Conservation (phyloP, 1,284 basidiomycete genomes). For the Malassezia brasiliensis region DNA sequence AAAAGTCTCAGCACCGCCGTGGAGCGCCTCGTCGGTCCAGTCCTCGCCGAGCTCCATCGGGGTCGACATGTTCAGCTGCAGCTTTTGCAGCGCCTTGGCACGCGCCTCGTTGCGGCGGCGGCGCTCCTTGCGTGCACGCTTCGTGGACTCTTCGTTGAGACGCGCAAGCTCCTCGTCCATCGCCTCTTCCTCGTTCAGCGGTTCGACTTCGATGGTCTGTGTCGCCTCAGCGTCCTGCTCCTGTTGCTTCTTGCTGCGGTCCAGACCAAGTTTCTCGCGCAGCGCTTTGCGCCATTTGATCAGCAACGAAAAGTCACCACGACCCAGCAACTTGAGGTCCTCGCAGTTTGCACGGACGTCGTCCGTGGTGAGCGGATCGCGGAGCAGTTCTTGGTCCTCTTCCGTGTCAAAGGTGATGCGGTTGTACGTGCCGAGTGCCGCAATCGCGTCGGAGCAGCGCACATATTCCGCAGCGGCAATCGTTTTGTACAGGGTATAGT, state of each 20-base stretch:
- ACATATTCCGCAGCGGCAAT: slow-evolving; percentile 68
- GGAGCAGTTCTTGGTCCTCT: slow-evolving; percentile 67
- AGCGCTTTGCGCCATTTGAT: slow-evolving; percentile 66
- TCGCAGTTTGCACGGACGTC: slow-evolving; percentile 75
- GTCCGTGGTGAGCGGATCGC: slow-evolving; percentile 52
- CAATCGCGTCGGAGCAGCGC: slow-evolving; percentile 54
- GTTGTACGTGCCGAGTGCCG: slow-evolving; percentile 71
- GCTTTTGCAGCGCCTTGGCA: slow-evolving; percentile 75
- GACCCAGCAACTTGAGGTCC: slow-evolving; percentile 93
- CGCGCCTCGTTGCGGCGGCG: slow-evolving; percentile 82
- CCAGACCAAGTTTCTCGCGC: slow-evolving; percentile 61
- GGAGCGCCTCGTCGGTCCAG: slow-evolving; percentile 35
- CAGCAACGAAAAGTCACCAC: slow-evolving; percentile 87
- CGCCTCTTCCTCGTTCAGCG: slow-evolving; percentile 53
- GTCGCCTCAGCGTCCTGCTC: slow-evolving; percentile 23
- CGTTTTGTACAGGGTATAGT: slow-evolving; percentile 79
- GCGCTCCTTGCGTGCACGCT: slow-evolving; percentile 66
- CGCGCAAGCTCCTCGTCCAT: slow-evolving; percentile 67
- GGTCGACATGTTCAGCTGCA: slow-evolving; percentile 95
- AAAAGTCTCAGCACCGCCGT: slow-evolving; percentile 32
- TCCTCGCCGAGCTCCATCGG: slow-evolving; percentile 91
- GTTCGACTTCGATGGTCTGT: slow-evolving; percentile 58
- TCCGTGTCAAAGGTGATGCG: slow-evolving; percentile 64
- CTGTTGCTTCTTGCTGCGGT: slow-evolving; percentile 22
- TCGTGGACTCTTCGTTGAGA: slow-evolving; percentile 68